Percentiles rank a stretch among this genome's conserved stretches.
Evolutionary conservation across 345 rosid genomes (phyloP).

Genomic region (Linum trigynum): DNA sequence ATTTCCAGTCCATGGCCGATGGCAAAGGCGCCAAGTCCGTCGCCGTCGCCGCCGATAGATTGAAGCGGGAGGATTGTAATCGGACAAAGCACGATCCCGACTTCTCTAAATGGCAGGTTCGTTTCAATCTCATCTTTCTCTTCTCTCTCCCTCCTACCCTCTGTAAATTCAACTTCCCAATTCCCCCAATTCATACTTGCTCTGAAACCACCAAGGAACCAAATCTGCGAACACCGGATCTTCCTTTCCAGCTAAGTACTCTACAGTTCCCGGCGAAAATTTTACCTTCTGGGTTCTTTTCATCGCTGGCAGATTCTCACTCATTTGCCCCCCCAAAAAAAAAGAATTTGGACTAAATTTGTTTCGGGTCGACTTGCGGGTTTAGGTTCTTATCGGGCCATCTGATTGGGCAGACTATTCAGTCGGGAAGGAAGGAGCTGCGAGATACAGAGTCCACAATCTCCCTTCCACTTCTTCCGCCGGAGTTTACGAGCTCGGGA

Average conservation of each 20-base stretch:
- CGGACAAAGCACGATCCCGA: conserved; percentile 63
- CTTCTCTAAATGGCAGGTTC: conserved; percentile 78
- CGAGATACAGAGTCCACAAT: conserved; percentile 67
- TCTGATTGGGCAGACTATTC: conserved; percentile 68
- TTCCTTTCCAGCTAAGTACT: no score
- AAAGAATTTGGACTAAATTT: background rate
- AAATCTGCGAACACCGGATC: no score
- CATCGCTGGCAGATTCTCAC: background rate
- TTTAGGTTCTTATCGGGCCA: conserved; percentile 61
- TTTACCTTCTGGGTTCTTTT: background rate
- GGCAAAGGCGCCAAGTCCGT: background rate
- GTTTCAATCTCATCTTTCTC: background rate
- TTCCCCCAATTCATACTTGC: no score
- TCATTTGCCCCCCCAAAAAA: background rate
- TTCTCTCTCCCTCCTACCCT: background rate
- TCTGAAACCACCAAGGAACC: no score
- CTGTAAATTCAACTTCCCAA: background rate
- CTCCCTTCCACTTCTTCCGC: conserved; percentile 48
- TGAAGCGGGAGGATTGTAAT: conserved; percentile 56
- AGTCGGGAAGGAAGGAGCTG: conserved; percentile 53
- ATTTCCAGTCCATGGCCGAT: background rate
- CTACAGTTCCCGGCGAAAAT: background rate
- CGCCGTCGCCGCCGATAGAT: conserved; percentile 18
- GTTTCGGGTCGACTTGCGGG: background rate
- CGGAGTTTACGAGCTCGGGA: conserved; percentile 75